These are phyloP conservation scores for Vanilla planifolia DNA, from an alignment of 106 monocot species.

Conservation along the genomic window DNA sequence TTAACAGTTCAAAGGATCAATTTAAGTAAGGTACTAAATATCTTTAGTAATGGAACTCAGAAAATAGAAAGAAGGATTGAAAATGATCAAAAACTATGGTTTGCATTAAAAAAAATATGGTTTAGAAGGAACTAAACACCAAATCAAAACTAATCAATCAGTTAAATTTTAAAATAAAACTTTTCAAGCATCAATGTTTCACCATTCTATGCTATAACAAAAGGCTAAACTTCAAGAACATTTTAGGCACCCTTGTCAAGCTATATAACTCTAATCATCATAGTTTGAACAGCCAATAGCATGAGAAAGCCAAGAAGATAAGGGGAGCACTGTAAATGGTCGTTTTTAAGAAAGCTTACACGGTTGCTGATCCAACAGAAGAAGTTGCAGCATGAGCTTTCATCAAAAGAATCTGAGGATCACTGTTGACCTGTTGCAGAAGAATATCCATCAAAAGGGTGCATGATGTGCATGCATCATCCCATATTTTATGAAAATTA, in stretches of 20 bases:
- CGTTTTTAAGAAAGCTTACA: slow-evolving; percentile 39
- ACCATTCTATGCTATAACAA: neutral
- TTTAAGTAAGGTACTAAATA: too few species aligned
- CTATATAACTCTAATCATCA: slow-evolving; percentile 1
- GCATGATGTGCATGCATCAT: neutral
- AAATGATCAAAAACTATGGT: too few species aligned
- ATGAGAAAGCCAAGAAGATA: neutral
- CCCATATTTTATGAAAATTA: neutral
- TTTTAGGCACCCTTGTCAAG: neutral
- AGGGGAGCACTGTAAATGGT: neutral
- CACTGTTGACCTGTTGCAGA: slow-evolving; percentile 48
- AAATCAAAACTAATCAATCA: too few species aligned
- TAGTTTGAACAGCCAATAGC: neutral
- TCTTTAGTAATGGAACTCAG: too few species aligned
- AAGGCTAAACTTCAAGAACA: neutral
- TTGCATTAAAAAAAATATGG: too few species aligned
- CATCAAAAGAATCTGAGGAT: slow-evolving; percentile 74
- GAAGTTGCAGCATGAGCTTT: slow-evolving; percentile 83
- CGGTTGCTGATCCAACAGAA: slow-evolving; percentile 81
- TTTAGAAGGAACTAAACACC: too few species aligned
- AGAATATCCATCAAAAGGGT: neutral
- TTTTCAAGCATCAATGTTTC: neutral
- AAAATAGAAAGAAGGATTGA: too few species aligned
- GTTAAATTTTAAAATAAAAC: neutral
- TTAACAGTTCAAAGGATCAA: too few species aligned